These are phyloP conservation scores for Phtheirospermum japonicum DNA, from an alignment of 257 asterid species.

Conservation along the genomic window DNA sequence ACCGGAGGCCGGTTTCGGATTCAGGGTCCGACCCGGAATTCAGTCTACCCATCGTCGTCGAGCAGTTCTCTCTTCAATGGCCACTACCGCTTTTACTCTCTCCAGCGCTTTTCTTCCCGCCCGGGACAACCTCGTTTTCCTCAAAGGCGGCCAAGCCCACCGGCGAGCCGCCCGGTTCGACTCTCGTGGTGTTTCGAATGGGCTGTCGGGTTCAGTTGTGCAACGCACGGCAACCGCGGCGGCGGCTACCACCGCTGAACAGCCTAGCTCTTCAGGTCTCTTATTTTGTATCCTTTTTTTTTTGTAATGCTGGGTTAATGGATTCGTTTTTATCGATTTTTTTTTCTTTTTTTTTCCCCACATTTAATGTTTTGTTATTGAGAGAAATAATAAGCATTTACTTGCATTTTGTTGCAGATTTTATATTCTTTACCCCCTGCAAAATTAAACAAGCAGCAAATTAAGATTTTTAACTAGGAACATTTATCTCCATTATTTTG, in stretches of 20 bases:
- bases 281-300: background rate
- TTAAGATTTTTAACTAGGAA: background rate
- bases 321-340: no score
- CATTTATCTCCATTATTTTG: no score
- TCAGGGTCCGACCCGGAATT: background rate
- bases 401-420: no score
- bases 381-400: no score
- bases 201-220: background rate
- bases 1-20: background rate
- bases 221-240: slow-evolving; percentile 26
- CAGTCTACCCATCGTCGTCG: background rate
- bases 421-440: background rate
- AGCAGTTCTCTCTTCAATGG: slow-evolving; percentile 5
- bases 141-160: slow-evolving; percentile 10
- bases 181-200: background rate
- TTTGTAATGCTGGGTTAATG: no score
- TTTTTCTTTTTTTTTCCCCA: background rate
- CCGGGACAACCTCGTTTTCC: slow-evolving; percentile 6
- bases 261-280: slow-evolving; percentile 26
- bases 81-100: slow-evolving; percentile 4
- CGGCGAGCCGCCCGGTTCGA: slow-evolving; percentile 8
- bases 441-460: background rate
- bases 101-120: slow-evolving; percentile 13
- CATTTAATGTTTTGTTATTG: background rate
- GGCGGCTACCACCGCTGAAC: slow-evolving; percentile 14